Conservation (phyloP, 176 grass and related monocot species). For the Bonia amplexicaulis region DNA sequence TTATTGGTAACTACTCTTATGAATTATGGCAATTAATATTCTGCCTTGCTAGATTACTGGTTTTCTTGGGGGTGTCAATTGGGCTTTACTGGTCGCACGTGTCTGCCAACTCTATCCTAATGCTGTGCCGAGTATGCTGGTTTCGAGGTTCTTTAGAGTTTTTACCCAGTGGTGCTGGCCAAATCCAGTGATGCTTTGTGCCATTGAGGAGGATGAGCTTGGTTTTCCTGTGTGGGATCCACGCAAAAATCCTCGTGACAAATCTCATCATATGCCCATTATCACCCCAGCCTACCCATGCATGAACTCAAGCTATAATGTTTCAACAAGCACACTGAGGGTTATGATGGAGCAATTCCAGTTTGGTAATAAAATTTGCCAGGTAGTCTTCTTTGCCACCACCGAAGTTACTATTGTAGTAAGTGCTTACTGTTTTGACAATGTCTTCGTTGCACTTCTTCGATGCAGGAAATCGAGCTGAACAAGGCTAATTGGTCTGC, state of each 20-base stretch:
- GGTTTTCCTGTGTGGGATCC: conserved; percentile 95
- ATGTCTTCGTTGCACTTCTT: neutral
- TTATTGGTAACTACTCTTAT: neutral
- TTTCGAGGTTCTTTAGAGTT: conserved; percentile 86
- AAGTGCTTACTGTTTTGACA: conserved; percentile 32
- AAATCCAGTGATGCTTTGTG: conserved; percentile 90
- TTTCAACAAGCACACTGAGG: conserved; percentile 82
- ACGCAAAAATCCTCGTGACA: conserved; percentile 83
- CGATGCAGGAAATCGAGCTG: conserved; percentile 77
- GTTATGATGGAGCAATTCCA: conserved; percentile 93
- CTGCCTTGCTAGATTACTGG: conserved; percentile 64
- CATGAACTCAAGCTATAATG: conserved; percentile 99
- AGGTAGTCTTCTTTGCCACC: conserved; percentile 36
- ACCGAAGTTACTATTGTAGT: conserved; percentile 20
- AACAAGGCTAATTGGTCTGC: conserved; percentile 77
- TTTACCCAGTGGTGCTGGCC: conserved; percentile 93
- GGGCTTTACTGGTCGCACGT: conserved; percentile 81
- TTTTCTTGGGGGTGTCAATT: conserved; percentile 96
- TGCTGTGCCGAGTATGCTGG: conserved; percentile 91
- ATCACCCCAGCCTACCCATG: conserved; percentile 97
- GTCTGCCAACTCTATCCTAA: conserved; percentile 96
- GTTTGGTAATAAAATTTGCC: conserved; percentile 78
- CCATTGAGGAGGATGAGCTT: conserved; percentile 82
- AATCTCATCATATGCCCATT: conserved; percentile 88
- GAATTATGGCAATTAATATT: neutral